Conservation (phyloP, 2,329 filamentous ascomycete genomes). For the Calonectria pteridis region DNA sequence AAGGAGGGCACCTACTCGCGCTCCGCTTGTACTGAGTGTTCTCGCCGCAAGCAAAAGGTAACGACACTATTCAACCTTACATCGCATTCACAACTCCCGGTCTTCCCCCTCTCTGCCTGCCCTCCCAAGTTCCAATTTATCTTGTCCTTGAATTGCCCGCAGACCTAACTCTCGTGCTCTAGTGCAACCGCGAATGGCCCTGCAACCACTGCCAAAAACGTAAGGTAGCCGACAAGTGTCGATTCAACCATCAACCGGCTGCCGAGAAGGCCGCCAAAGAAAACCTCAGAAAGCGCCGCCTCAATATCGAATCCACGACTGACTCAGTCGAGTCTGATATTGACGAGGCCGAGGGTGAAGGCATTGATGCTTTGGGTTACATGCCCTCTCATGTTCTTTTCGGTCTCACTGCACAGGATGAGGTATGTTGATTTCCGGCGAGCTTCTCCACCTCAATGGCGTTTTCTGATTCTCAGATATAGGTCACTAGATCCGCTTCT, state of each 20-base stretch:
- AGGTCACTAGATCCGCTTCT: slow-evolving; percentile 30
- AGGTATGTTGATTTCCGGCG: slow-evolving; percentile 36
- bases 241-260: slow-evolving; percentile 45
- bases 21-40: slow-evolving; percentile 59
- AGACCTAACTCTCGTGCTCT: not conserved
- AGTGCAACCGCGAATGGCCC: slow-evolving; percentile 57
- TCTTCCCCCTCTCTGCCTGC: not conserved
- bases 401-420: slow-evolving; percentile 40
- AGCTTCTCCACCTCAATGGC: not conserved
- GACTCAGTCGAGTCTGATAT: slow-evolving; percentile 37
- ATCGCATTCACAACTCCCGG: not conserved
- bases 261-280: slow-evolving; percentile 40
- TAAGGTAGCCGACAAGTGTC: slow-evolving; percentile 53
- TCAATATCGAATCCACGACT: slow-evolving; percentile 32
- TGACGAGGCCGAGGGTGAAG: slow-evolving; percentile 43
- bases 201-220: slow-evolving; percentile 56
- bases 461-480: slow-evolving; percentile 9
- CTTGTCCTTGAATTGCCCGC: not conserved
- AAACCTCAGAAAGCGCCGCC: slow-evolving; percentile 39
- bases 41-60: slow-evolving; percentile 56
- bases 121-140: too few species aligned
- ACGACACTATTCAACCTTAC: not conserved
- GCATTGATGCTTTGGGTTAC: slow-evolving; percentile 53
- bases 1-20: slow-evolving; percentile 38
- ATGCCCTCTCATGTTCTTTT: slow-evolving; percentile 49